Evolutionary conservation across 2,329 filamentous ascomycete genomes (phyloP).

Genomic region (Lizonia empirigonia): DNA sequence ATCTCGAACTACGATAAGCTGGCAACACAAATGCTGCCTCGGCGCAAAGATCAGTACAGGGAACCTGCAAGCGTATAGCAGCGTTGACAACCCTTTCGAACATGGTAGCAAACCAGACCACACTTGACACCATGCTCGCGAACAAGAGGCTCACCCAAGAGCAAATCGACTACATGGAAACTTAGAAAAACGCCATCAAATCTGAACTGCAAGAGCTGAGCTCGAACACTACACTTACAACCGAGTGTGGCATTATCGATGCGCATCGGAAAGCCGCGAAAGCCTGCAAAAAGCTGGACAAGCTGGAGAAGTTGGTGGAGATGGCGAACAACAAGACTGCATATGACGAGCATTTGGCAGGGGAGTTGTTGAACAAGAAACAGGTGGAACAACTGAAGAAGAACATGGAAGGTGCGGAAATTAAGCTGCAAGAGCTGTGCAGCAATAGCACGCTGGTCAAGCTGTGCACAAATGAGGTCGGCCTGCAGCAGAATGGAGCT

Average conservation of each 20-base stretch:
- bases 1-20: conserved; percentile 11
- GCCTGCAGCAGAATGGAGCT: conserved; percentile 6
- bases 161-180: conserved; percentile 28
- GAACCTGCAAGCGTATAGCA: conserved; percentile 29
- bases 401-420: conserved; percentile 32
- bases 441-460: conserved; percentile 35
- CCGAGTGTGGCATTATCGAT: conserved; percentile 29
- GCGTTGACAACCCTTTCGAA: conserved; percentile 29
- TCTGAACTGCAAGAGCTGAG: conserved; percentile 28
- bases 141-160: conserved; percentile 30
- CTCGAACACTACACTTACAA: conserved; percentile 32
- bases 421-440: conserved; percentile 31
- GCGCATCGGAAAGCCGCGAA: conserved; percentile 27
- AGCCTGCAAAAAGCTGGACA: conserved; percentile 30
- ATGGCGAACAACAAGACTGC: conserved; percentile 33
- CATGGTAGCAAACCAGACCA: conserved; percentile 35
- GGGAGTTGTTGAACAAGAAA: conserved; percentile 30
- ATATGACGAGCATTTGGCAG: conserved; percentile 18
- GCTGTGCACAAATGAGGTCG: conserved; percentile 18
- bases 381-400: conserved; percentile 29
- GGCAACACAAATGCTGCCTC: not conserved
- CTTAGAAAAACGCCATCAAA: conserved; percentile 27
- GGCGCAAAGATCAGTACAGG: not conserved
- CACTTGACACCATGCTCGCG: conserved; percentile 26
- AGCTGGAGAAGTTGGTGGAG: conserved; percentile 24